These are phyloP conservation scores for Aspergillus saccharolyticus DNA, from an alignment of 495 filamentous ascomycete genomes.

Conservation along the genomic window DNA sequence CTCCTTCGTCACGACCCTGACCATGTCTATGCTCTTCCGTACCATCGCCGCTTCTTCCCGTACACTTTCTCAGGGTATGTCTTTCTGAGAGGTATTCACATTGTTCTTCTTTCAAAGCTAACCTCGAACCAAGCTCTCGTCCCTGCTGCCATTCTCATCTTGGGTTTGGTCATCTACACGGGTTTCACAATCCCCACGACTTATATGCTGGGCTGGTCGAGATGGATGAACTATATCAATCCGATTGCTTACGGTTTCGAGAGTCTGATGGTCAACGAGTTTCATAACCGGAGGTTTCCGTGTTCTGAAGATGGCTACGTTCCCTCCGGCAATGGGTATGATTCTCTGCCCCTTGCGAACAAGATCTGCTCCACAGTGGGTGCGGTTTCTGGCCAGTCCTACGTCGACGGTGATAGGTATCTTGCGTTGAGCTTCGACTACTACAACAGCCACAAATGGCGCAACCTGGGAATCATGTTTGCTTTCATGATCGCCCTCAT, in stretches of 20 bases:
- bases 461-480: conserved; percentile 65
- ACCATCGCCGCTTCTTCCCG: conserved; percentile 48
- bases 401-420: conserved; percentile 49
- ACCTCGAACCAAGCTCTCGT: conserved; percentile 38
- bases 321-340: conserved; percentile 37
- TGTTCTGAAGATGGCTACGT: conserved; percentile 44
- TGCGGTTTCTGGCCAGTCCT: conserved; percentile 39
- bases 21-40: conserved; percentile 57
- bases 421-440: conserved; percentile 53
- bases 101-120: not conserved
- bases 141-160: conserved; percentile 45
- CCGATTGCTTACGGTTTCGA: conserved; percentile 50
- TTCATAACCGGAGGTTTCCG: conserved; percentile 47
- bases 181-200: conserved; percentile 48
- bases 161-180: conserved; percentile 50
- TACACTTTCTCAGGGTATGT: conserved; percentile 32
- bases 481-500: conserved; percentile 63
- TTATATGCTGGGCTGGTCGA: conserved; percentile 52
- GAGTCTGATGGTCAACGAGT: conserved; percentile 54
- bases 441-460: conserved; percentile 55
- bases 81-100: not conserved
- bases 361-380: conserved; percentile 53
- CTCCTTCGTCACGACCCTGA: conserved; percentile 50
- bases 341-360: conserved; percentile 9
- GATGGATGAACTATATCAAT: conserved; percentile 50